A percentile compares a stretch with the other conserved stretches of the same genome.
Evolutionary conservation across 345 rosid species (phyloP).

Genomic region (Rhodamnia argentea): DNA sequence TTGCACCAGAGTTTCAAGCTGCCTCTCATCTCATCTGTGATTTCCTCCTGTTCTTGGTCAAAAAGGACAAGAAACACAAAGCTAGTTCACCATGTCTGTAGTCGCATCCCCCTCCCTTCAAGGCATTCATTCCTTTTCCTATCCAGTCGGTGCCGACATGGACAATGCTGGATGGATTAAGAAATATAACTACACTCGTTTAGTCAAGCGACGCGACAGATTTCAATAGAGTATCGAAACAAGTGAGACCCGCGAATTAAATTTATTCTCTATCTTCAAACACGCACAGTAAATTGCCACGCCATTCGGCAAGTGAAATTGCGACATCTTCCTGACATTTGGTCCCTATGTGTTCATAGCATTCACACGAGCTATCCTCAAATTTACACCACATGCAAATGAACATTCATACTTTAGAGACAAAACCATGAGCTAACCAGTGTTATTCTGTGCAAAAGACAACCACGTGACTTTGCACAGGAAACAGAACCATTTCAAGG

Average conservation of each 20-base stretch:
- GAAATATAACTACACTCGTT: neutral
- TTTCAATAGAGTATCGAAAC: neutral
- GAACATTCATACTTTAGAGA: neutral
- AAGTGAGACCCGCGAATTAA: neutral
- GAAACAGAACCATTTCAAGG: neutral
- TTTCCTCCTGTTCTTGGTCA: neutral
- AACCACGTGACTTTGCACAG: neutral
- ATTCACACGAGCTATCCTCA: neutral
- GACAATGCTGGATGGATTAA: neutral
- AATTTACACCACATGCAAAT: neutral
- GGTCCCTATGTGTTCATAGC: neutral
- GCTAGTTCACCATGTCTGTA: neutral
- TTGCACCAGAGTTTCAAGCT: neutral
- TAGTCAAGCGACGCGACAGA: neutral
- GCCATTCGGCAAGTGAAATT: neutral
- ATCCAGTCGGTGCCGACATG: neutral
- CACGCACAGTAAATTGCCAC: neutral
- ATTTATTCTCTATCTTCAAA: neutral
- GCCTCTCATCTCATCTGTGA: neutral
- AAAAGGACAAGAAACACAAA: neutral
- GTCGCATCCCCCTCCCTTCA: neutral
- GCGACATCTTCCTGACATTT: neutral
- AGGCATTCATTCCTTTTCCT: neutral
- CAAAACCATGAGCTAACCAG: neutral
- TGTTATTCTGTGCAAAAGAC: neutral